Evolutionary conservation across 78 protist genomes (phyloP).

Genomic region (Emiliania huxleyi): DNA sequence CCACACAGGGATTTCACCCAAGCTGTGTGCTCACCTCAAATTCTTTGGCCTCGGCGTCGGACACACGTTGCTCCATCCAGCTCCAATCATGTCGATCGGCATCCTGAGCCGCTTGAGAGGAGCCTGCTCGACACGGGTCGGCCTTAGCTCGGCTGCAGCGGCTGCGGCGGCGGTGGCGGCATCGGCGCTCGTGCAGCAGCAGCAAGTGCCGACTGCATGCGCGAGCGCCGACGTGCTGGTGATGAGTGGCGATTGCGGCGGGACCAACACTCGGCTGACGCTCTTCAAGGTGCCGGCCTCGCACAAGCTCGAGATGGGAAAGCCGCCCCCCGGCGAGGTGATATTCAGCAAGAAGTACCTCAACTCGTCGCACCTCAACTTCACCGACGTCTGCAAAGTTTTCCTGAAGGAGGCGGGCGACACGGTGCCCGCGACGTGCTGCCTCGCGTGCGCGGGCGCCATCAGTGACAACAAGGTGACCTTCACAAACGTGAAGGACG

Average conservation of each 20-base stretch:
- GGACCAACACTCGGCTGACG: not conserved
- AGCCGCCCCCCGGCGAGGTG: not conserved
- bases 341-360: not conserved
- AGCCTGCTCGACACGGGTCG: too few relatives aligned
- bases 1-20: too few relatives aligned
- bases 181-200: too few relatives aligned
- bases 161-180: too few relatives aligned
- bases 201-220: too few relatives aligned
- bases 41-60: too few relatives aligned
- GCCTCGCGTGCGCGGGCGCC: conserved; percentile 31
- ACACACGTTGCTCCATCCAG: too few relatives aligned
- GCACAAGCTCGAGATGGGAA: not conserved
- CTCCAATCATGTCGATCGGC: too few relatives aligned
- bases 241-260: conserved; percentile 20
- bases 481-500: conserved; percentile 2
- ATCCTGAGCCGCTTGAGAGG: too few relatives aligned
- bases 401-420: not conserved
- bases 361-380: not conserved
- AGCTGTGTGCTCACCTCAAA: too few relatives aligned
- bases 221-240: not conserved
- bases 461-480: not conserved
- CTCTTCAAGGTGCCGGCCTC: not conserved
- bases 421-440: not conserved
- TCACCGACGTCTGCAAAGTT: not conserved
- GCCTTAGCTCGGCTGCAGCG: too few relatives aligned